These are phyloP conservation scores for Biscogniauxia sp. DNA, from an alignment of 2,329 filamentous ascomycete species.

Conservation along the genomic window DNA sequence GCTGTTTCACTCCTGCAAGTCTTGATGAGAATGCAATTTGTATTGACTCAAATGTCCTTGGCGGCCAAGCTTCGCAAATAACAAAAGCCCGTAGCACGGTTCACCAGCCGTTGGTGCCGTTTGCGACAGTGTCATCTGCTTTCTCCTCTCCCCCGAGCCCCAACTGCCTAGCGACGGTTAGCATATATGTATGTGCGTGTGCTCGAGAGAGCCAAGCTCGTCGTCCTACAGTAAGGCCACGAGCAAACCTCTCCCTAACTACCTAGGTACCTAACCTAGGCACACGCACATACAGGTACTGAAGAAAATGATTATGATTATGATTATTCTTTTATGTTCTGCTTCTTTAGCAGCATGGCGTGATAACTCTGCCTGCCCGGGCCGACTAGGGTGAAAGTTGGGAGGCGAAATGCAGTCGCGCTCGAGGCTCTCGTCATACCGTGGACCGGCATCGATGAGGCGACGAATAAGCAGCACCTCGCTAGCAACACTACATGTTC, in stretches of 20 bases:
- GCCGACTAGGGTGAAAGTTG: background rate
- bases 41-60: conserved; percentile 21
- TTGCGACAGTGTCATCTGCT: background rate
- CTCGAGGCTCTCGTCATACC: background rate
- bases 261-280: too few relatives aligned
- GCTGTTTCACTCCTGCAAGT: conserved; percentile 19
- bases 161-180: background rate
- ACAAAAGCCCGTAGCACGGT: background rate
- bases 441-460: background rate
- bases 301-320: background rate
- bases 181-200: background rate
- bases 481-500: background rate
- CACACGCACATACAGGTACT: background rate
- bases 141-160: background rate
- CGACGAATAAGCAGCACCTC: background rate
- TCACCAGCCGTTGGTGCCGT: background rate
- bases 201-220: background rate
- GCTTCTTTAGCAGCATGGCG: background rate
- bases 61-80: conserved; percentile 16
- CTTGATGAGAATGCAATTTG: conserved; percentile 15
- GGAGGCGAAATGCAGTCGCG: background rate
- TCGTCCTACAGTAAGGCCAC: background rate
- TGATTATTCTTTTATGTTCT: too few relatives aligned
- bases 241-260: background rate
- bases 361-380: background rate